Conservation (phyloP, 1,139 yeast genomes). For the Geotrichum fermentans region DNA sequence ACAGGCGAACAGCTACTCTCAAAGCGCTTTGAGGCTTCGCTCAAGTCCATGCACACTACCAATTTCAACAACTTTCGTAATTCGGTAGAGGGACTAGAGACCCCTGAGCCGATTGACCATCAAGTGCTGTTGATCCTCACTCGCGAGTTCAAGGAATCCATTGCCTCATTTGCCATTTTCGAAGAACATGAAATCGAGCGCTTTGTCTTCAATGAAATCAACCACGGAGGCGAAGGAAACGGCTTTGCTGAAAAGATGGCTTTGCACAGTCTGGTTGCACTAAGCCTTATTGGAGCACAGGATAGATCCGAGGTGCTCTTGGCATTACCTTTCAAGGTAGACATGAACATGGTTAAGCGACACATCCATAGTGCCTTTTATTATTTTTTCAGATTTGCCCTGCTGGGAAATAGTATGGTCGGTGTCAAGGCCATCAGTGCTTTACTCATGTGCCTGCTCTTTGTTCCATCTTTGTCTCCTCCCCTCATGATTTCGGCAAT, state of each 20-base stretch:
- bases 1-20: constrained; percentile 31
- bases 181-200: not conserved
- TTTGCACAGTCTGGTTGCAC: constrained; percentile 6
- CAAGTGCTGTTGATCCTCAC: not conserved
- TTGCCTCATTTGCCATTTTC: constrained; percentile 6
- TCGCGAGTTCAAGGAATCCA: not conserved
- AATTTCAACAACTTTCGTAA: not conserved
- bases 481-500: constrained; percentile 34
- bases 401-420: constrained; percentile 25
- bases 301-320: not conserved
- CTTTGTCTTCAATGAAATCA: not conserved
- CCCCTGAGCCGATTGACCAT: not conserved
- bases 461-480: constrained; percentile 22
- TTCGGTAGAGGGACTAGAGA: not conserved
- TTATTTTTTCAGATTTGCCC: constrained; percentile 23
- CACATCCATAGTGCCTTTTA: constrained; percentile 22
- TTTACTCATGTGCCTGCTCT: constrained; percentile 19
- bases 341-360: not conserved
- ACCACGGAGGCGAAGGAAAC: not conserved
- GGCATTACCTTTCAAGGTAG: not conserved
- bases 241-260: constrained; percentile 17
- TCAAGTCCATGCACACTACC: not conserved
- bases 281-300: not conserved
- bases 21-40: not conserved
- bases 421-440: constrained; percentile 26